phyloP scores from a whole-genome alignment of 2,329 filamentous ascomycete species.

The Apiospora hydei region DNA sequence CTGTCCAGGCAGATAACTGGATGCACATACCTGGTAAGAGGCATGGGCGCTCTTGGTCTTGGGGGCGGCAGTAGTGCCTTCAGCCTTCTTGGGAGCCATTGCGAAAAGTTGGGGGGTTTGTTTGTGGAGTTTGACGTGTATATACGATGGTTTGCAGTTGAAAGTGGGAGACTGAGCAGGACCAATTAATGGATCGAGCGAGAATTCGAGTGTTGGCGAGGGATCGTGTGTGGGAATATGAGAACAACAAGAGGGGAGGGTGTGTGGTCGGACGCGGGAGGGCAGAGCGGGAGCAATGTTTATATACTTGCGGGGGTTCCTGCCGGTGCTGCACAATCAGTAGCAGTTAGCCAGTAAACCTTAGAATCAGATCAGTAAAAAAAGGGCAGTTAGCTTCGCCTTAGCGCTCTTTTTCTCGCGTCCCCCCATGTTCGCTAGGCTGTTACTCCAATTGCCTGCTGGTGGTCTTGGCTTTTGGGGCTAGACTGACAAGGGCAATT shows the following conservation, averaged over 20 bases:
- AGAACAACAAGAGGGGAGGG: slow-evolving; percentile 49
- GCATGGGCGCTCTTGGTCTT: slow-evolving; percentile 61
- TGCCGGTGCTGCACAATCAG: slow-evolving; percentile 58
- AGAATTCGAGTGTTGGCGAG: slow-evolving; percentile 27
- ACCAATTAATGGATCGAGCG: slow-evolving; percentile 3
- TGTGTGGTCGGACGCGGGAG: slow-evolving; percentile 47
- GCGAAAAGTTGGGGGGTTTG: slow-evolving; percentile 35
- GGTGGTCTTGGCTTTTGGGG: slow-evolving; percentile 19
- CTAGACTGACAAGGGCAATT: slow-evolving; percentile 21
- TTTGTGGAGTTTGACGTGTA: slow-evolving; percentile 33
- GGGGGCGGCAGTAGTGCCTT: slow-evolving; percentile 50
- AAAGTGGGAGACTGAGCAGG: slow-evolving; percentile 2
- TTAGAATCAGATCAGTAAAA: slow-evolving; percentile 21
- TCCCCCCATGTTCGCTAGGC: slow-evolving; percentile 15
- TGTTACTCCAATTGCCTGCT: slow-evolving; percentile 22
- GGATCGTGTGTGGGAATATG: slow-evolving; percentile 37
- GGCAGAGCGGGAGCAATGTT: slow-evolving; percentile 64
- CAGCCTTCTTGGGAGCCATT: slow-evolving; percentile 69
- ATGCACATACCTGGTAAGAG: slow-evolving; percentile 64
- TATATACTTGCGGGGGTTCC: slow-evolving; percentile 65
- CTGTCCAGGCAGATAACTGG: slow-evolving; percentile 24
- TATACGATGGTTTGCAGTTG: slow-evolving; percentile 33
- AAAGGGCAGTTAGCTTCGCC: slow-evolving; percentile 20
- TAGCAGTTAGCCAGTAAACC: slow-evolving; percentile 39
- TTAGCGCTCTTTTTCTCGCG: slow-evolving; percentile 8